Base-by-base conservation (phyloP, 2,329 filamentous ascomycete species). In the Xenoacremonium recifei region DNA sequence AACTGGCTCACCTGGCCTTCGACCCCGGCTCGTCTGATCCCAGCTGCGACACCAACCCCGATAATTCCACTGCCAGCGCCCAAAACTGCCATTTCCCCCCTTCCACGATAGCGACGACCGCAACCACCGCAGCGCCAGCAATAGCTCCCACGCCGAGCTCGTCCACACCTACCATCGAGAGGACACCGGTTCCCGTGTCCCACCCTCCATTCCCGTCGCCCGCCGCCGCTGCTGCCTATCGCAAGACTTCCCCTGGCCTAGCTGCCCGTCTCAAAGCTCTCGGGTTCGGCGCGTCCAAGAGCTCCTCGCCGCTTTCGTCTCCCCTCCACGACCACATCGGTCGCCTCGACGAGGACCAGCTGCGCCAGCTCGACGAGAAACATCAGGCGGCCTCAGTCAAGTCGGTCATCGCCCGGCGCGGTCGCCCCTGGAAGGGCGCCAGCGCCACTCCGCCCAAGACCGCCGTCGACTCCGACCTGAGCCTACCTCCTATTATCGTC, bases 351-450 rank as follows among this genome's bases (percentile, higher is more conserved):
- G 82, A 88, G 64, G 73, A 82, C 51, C 84, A 88, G 56, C 73
- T 89, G 44, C 77, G 80, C 53, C 75, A 82, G 57, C 76, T 89
- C 55, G 85, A 90, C 68, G 72, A 79, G 52, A 78, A 80, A 45
- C 82, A 87, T 60, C 76, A 77, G 51, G 76, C 79, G 45, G 72
- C 72, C 59, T 79, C 77, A 18, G 50, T 60, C 61, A 51, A 60
- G 60, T 49, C 70, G 71, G 50, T 70, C 51, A 70, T 87, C 55
- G 74, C 83, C 63, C 76, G 83, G 60, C 77, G 83, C 57, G 85
- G 85, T 60, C 80, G 82, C 59, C 78, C 84, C 55, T 89, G 85
- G 85, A 87, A 80, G 70, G 82, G 80, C 62, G 75, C 78, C 60
- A 76, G 79, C 61, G 55, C 59, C 51, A 57, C 53, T 42, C 49